Percentiles rank a stretch among this genome's conserved stretches.
Conservation (phyloP, 371 early-diverging fungal species). For the Rhizopus arrhizus region DNA sequence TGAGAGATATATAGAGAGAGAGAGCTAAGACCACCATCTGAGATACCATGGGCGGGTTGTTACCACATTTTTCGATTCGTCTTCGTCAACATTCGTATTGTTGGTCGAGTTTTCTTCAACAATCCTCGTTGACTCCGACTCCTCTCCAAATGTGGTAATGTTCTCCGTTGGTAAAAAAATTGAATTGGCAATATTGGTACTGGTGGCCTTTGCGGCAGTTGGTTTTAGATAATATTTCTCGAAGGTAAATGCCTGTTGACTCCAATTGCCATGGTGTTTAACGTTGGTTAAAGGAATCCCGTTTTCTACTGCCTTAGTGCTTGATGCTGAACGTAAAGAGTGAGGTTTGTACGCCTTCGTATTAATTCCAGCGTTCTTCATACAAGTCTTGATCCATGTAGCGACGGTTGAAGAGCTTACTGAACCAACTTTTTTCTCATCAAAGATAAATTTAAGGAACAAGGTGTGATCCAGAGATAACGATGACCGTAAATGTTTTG, state of each 20-base stretch:
- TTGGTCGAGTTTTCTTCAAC: too few species aligned
- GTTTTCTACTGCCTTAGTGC: constrained; percentile 16
- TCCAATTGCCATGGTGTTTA: constrained; percentile 14
- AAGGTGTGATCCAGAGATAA: constrained; percentile 11
- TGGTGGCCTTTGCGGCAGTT: neutral
- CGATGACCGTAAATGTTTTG: neutral
- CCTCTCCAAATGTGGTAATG: constrained; percentile 8
- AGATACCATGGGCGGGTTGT: too few species aligned
- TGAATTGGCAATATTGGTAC: constrained; percentile 10
- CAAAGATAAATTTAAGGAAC: constrained; percentile 6
- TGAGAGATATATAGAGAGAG: too few species aligned
- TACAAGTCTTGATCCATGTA: constrained; percentile 8
- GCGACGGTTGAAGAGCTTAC: constrained; percentile 3
- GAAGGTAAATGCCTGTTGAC: constrained; percentile 5
- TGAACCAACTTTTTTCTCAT: neutral
- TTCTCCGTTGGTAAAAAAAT: constrained; percentile 8
- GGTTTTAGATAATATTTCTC: constrained; percentile 17
- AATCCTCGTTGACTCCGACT: constrained; percentile 15
- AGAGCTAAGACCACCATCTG: too few species aligned
- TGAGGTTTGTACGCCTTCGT: neutral
- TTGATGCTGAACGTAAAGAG: constrained; percentile 12
- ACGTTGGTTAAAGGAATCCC: neutral
- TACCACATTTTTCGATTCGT: too few species aligned
- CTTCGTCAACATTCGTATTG: too few species aligned
- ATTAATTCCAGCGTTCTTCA: constrained; percentile 12